Percentiles rank a stretch among this genome's conserved stretches.
phyloP scores from a whole-genome alignment of 2,329 filamentous ascomycete genomes.

The Xylaria sp. region DNA sequence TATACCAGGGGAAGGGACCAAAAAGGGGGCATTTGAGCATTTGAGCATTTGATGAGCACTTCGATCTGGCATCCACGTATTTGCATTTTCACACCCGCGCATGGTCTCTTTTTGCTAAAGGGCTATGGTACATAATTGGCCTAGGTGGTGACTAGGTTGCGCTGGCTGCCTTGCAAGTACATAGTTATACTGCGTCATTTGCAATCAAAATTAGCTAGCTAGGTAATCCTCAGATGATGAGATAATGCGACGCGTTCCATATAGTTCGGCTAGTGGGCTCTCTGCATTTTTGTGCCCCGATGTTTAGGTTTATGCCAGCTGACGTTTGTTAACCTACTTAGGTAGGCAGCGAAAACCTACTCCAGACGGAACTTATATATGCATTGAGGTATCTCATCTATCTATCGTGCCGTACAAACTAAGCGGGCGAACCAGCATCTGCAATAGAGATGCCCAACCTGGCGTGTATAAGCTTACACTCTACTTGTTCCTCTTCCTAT shows the following conservation, averaged over 20 bases:
- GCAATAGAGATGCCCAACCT: constrained; percentile 13
- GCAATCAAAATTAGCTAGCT: background rate
- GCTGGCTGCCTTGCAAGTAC: background rate
- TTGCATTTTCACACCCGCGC: constrained; percentile 1
- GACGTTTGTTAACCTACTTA: background rate
- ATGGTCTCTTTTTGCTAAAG: background rate
- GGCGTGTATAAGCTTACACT: background rate
- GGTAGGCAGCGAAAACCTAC: background rate
- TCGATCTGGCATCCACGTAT: background rate
- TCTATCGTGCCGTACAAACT: constrained; percentile 13
- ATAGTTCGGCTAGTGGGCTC: background rate
- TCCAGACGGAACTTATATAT: background rate
- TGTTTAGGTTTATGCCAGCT: background rate
- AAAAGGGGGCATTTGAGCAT: background rate
- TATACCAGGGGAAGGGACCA: background rate
- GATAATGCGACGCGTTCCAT: background rate
- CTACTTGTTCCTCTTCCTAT: background rate
- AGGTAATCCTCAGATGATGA: background rate
- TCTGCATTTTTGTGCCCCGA: background rate
- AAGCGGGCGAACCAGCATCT: constrained; percentile 8
- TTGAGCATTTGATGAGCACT: background rate
- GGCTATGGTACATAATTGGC: constrained; percentile 1
- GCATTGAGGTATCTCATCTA: constrained; percentile 13
- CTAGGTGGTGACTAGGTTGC: no score
- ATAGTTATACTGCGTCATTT: background rate